Evolutionary conservation across 495 filamentous ascomycete species (phyloP), one percentile per base, ranked within the genome.

Genomic region (Astrothelium macrocarpum): DNA sequence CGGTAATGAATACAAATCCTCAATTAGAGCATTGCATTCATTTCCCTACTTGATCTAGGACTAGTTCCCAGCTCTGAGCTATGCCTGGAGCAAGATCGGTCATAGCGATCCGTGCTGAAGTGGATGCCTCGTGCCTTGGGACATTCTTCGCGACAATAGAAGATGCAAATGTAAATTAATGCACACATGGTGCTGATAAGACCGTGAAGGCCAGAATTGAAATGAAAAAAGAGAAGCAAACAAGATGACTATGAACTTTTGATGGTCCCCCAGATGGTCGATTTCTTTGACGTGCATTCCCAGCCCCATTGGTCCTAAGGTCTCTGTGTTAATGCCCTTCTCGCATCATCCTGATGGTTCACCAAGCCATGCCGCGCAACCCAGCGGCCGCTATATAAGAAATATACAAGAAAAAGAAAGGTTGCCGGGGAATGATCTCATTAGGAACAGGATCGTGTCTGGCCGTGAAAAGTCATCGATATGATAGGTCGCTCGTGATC

Each of bases 401-500:
- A 56, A 56, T 56, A 29, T 56, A 56, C 49, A 56, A 56, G 49
- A 56, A 56, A 56, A 56, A 25, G 49, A 20, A 56, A 29, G 20
- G 12, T 5, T 4, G 12, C 26, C 7, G 25, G 25, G 20, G n/a
- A 56, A 29, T 5, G 14, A 5, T 39, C 34, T 56, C 16, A 5
- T 12, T 26, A 20, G 11, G 16, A 28, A 28, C 23, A 56, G 49
- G 11, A 16, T 56, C 25, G 49, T 56, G 16, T 56, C 49, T 16
- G 25, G 49, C 49, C 49, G 49, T 56, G 49, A 56, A 56, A 56
- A 25, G 49, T 56, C 49, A 56, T 56, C 49, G 49, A 28, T 56
- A 25, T 56, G 23, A 25, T 56, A 56, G 49, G 23, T 56, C 49
- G 49, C 49, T 56, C 49, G 20, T 56, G 49, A 5, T 49, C 5